phyloP scores from a whole-genome alignment of 495 filamentous ascomycete species.

The Hypoxylon crocopeplum region DNA sequence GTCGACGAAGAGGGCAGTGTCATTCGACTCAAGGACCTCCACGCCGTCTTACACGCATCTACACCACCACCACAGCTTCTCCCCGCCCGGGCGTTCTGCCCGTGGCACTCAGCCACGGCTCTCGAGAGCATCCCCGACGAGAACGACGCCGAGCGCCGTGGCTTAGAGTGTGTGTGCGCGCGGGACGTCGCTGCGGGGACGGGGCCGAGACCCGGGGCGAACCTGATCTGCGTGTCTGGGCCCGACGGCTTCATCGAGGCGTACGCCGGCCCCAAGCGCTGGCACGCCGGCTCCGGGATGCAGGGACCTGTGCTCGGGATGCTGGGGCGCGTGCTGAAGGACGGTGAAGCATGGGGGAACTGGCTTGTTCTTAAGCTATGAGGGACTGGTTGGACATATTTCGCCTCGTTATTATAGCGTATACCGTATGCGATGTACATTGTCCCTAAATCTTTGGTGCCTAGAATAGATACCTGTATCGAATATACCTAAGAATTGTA shows the following conservation, averaged over 20 bases:
- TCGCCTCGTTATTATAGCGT: too few relatives aligned
- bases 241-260: constrained; percentile 87
- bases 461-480: too few relatives aligned
- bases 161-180: constrained; percentile 15
- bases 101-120: constrained; percentile 33
- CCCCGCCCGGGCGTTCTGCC: constrained; percentile 22
- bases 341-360: constrained; percentile 30
- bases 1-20: constrained; percentile 77
- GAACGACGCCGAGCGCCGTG: constrained; percentile 21
- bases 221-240: constrained; percentile 80
- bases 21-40: constrained; percentile 61
- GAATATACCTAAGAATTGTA: too few relatives aligned
- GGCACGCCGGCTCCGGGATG: constrained; percentile 71
- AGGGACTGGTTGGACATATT: too few relatives aligned
- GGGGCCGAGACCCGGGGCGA: too few relatives aligned
- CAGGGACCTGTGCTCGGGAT: constrained; percentile 65
- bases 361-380: constrained; percentile 63
- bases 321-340: constrained; percentile 41
- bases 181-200: constrained; percentile 16
- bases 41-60: constrained; percentile 16
- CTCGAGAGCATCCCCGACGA: constrained; percentile 32
- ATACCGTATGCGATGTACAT: too few relatives aligned
- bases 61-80: not conserved
- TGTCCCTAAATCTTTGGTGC: too few relatives aligned
- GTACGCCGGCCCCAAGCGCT: constrained; percentile 79